phyloP scores from a whole-genome alignment of 2,329 filamentous ascomycete genomes.

The Aspergillus fumigatiaffinis region DNA sequence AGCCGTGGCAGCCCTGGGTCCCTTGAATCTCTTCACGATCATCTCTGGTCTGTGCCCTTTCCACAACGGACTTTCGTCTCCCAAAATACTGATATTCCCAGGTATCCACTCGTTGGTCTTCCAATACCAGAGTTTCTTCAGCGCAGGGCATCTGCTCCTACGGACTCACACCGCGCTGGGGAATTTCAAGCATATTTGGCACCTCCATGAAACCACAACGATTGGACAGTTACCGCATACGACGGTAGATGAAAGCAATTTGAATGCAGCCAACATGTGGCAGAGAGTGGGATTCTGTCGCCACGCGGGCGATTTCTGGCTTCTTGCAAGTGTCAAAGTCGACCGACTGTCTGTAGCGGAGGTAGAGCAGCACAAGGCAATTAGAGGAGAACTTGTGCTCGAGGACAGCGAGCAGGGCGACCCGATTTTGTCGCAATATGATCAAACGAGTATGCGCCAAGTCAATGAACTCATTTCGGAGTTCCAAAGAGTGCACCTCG shows the following conservation, averaged over 20 bases:
- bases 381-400: neutral
- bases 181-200: constrained; percentile 23
- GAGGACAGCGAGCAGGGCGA: constrained; percentile 15
- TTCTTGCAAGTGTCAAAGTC: constrained; percentile 31
- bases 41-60: constrained; percentile 17
- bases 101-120: constrained; percentile 30
- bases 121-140: constrained; percentile 35
- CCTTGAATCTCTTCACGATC: constrained; percentile 24
- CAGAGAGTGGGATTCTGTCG: constrained; percentile 33
- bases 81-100: neutral
- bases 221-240: neutral
- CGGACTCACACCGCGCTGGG: constrained; percentile 28
- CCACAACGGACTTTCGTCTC: neutral
- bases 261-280: constrained; percentile 28
- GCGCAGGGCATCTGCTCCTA: constrained; percentile 20
- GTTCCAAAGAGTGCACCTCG: constrained; percentile 22
- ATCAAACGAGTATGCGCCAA: constrained; percentile 40
- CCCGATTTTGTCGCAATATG: constrained; percentile 33
- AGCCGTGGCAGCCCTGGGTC: constrained; percentile 15
- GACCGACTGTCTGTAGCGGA: constrained; percentile 19
- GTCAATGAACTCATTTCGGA: constrained; percentile 37
- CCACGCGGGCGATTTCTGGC: constrained; percentile 35
- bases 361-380: constrained; percentile 1
- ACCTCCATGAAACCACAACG: constrained; percentile 5
- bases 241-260: constrained; percentile 7